Percentiles rank a stretch among this genome's conserved stretches.
Conservation (phyloP, 768 basidiomycete species). For the Daedaleopsis nitida region DNA sequence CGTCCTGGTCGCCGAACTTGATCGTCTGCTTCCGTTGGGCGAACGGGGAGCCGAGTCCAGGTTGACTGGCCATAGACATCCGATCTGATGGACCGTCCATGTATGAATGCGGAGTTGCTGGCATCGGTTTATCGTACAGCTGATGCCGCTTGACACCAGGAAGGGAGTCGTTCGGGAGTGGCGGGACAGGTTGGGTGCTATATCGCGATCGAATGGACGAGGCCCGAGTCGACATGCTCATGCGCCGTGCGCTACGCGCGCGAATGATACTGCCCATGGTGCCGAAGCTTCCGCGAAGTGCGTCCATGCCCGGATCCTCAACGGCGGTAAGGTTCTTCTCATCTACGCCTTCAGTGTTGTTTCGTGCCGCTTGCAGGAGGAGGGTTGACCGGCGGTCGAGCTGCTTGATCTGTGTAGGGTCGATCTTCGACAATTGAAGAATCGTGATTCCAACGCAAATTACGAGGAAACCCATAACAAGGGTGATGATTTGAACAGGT, state of each 20-base stretch:
- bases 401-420: slow-evolving; percentile 71
- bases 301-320: slow-evolving; percentile 93
- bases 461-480: slow-evolving; percentile 89
- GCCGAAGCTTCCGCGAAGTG: slow-evolving; percentile 89
- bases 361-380: slow-evolving; percentile 82
- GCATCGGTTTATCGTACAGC: slow-evolving; percentile 87
- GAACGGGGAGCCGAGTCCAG: slow-evolving; percentile 28
- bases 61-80: slow-evolving; percentile 36
- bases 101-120: slow-evolving; percentile 30
- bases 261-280: slow-evolving; percentile 89
- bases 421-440: slow-evolving; percentile 94
- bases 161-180: slow-evolving; percentile 35
- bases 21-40: slow-evolving; percentile 51
- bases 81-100: slow-evolving; percentile 42
- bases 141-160: slow-evolving; percentile 74
- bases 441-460: slow-evolving; percentile 93
- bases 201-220: slow-evolving; percentile 27
- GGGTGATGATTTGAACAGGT: slow-evolving; percentile 78
- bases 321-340: slow-evolving; percentile 59
- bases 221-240: slow-evolving; percentile 31
- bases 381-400: slow-evolving; percentile 92
- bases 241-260: slow-evolving; percentile 49
- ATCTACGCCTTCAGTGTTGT: slow-evolving; percentile 69
- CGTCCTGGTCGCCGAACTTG: slow-evolving; percentile 75
- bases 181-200: slow-evolving; percentile 29